Conservation (phyloP, 805 yeast genomes). For the Metschnikowia koreensis region DNA sequence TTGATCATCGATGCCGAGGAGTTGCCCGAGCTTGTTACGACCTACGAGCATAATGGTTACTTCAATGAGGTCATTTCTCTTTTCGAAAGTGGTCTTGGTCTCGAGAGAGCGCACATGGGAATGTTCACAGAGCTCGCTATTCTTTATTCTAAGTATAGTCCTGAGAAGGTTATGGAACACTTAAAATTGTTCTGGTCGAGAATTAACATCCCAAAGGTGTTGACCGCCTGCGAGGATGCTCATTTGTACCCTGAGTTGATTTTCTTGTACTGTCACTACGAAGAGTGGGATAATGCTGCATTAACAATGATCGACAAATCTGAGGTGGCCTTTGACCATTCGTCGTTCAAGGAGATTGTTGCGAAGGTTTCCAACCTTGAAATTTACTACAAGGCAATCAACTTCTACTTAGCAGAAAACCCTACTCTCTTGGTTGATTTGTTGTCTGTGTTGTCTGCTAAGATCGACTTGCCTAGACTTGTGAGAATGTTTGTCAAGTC, state of each 20-base stretch:
- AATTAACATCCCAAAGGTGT: constrained; percentile 94
- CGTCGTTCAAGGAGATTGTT: constrained; percentile 89
- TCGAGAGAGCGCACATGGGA: constrained; percentile 99
- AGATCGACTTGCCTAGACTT: constrained; percentile 91
- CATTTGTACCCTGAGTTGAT: constrained; percentile 96
- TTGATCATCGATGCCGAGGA: constrained; percentile 97
- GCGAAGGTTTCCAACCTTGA: constrained; percentile 95
- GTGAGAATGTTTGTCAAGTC: constrained; percentile 92
- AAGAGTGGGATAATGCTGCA: constrained; percentile 99
- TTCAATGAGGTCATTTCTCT: constrained; percentile 88
- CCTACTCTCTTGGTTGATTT: constrained; percentile 88
- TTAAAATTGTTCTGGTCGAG: constrained; percentile 97
- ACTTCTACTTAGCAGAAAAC: constrained; percentile 88
- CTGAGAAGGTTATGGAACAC: constrained; percentile 92
- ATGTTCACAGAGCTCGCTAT: constrained; percentile 97
- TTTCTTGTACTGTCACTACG: constrained; percentile 95
- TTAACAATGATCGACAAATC: constrained; percentile 94
- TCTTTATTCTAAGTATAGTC: constrained; percentile 85
- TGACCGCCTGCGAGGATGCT: constrained; percentile 87
- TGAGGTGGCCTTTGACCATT: constrained; percentile 89
- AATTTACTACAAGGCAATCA: constrained; percentile 94
- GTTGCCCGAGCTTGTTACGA: constrained; percentile 79
- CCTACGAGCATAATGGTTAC: constrained; percentile 87
- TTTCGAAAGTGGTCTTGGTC: constrained; percentile 91
- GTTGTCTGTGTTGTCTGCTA: constrained; percentile 77